These are phyloP conservation scores for Colletotrichum phormii DNA, from an alignment of 2,329 filamentous ascomycete species.

Conservation along the genomic window DNA sequence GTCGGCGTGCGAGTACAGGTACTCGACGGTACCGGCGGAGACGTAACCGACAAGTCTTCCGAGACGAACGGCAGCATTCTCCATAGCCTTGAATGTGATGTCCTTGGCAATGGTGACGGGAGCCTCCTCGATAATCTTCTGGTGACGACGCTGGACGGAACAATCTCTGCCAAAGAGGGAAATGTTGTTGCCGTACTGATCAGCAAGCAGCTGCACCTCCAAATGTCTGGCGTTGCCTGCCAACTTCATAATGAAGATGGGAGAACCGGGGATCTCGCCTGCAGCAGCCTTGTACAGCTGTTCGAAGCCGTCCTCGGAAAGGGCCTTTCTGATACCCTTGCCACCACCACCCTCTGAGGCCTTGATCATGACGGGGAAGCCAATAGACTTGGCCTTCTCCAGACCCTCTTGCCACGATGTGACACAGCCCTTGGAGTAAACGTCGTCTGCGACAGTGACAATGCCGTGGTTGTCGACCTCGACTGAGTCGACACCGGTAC, in stretches of 20 bases:
- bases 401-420: slow-evolving; percentile 91
- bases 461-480: slow-evolving; percentile 83
- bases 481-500: slow-evolving; percentile 88
- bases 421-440: slow-evolving; percentile 93
- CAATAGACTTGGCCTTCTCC: slow-evolving; percentile 86
- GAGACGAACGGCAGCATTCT: slow-evolving; percentile 93
- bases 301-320: slow-evolving; percentile 85
- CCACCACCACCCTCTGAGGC: slow-evolving; percentile 99
- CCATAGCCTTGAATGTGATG: slow-evolving; percentile 94
- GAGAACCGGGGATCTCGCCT: slow-evolving; percentile 96
- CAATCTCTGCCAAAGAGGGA: slow-evolving; percentile 98
- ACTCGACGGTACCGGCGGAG: slow-evolving; percentile 98
- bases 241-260: slow-evolving; percentile 99
- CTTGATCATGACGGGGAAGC: slow-evolving; percentile 99
- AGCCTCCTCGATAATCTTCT: slow-evolving; percentile 99
- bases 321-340: slow-evolving; percentile 98
- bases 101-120: slow-evolving; percentile 95
- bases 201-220: slow-evolving; percentile 96
- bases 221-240: slow-evolving; percentile 96
- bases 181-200: slow-evolving; percentile 99
- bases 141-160: slow-evolving; percentile 96
- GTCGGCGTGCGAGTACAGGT: slow-evolving; percentile 96
- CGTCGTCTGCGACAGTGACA: slow-evolving; percentile 87
- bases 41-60: slow-evolving; percentile 97
- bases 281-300: slow-evolving; percentile 94